phyloP scores from a whole-genome alignment of 495 filamentous ascomycete genomes.

The Lophiostoma macrostomum region DNA sequence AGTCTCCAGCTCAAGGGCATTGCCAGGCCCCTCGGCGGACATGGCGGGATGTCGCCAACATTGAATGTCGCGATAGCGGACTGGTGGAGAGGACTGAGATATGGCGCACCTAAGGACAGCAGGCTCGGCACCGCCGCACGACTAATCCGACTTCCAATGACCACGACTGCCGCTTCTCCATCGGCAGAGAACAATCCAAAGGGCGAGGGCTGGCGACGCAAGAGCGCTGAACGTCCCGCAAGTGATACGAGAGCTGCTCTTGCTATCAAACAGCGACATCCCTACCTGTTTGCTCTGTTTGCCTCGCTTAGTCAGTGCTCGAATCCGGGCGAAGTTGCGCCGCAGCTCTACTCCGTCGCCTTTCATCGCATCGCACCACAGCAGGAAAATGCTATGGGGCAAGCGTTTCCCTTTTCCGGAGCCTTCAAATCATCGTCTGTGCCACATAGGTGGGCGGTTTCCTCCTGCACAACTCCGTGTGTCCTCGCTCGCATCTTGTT shows the following conservation, averaged over 20 bases:
- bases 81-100: neutral
- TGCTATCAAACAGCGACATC: conserved; percentile 12
- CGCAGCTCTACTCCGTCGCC: too few species aligned
- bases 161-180: conserved; percentile 30
- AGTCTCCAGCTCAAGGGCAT: neutral
- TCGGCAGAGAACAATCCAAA: conserved; percentile 25
- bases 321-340: too few species aligned
- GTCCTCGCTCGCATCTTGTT: too few species aligned
- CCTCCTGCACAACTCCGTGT: too few species aligned
- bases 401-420: too few species aligned
- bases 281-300: too few species aligned
- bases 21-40: neutral
- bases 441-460: too few species aligned
- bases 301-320: too few species aligned
- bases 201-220: conserved; percentile 8
- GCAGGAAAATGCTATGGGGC: too few species aligned
- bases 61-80: conserved; percentile 4
- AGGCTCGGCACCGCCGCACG: conserved; percentile 24
- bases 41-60: too few species aligned
- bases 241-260: conserved; percentile 5
- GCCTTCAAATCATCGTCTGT: too few species aligned
- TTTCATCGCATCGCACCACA: too few species aligned
- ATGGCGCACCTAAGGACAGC: conserved; percentile 27
- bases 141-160: conserved; percentile 28
- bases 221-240: conserved; percentile 2